phyloP scores from a whole-genome alignment of 768 basidiomycete genomes.

The Mycena haematopus region DNA sequence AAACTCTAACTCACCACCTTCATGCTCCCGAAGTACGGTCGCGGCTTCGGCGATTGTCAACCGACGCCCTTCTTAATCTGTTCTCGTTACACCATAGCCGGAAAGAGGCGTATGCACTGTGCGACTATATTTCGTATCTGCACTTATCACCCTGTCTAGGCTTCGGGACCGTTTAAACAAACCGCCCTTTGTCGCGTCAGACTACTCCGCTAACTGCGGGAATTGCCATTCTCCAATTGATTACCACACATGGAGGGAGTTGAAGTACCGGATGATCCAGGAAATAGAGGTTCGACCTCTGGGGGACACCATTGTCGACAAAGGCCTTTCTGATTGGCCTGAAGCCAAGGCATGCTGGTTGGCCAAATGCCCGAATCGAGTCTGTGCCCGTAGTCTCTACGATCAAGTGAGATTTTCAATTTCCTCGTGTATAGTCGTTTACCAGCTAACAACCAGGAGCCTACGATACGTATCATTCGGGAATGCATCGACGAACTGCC shows the following conservation, averaged over 20 bases:
- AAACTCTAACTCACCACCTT: conserved; percentile 61
- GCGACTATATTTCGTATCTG: not conserved
- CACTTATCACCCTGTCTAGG: conserved; percentile 25
- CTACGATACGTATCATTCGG: conserved; percentile 51
- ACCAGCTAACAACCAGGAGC: conserved; percentile 38
- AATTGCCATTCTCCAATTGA: conserved; percentile 56
- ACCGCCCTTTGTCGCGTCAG: conserved; percentile 59
- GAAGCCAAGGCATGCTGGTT: conserved; percentile 69
- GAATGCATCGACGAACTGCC: conserved; percentile 60
- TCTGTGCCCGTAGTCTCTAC: conserved; percentile 59
- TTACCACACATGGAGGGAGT: conserved; percentile 69
- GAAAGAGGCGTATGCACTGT: conserved; percentile 46
- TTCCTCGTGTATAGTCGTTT: not conserved
- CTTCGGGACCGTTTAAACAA: conserved; percentile 57
- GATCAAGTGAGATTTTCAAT: conserved; percentile 30
- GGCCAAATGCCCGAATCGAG: conserved; percentile 53
- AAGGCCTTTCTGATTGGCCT: conserved; percentile 59
- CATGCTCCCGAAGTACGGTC: conserved; percentile 52
- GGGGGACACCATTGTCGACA: conserved; percentile 60
- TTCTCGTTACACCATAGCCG: conserved; percentile 60
- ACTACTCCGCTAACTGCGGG: conserved; percentile 50
- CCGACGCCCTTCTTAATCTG: conserved; percentile 59
- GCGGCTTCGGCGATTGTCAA: conserved; percentile 54
- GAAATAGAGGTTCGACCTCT: conserved; percentile 67
- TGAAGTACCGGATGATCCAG: conserved; percentile 60